Conservation (phyloP, 208 protist genomes). For the Acanthamoeba divionensis region DNA sequence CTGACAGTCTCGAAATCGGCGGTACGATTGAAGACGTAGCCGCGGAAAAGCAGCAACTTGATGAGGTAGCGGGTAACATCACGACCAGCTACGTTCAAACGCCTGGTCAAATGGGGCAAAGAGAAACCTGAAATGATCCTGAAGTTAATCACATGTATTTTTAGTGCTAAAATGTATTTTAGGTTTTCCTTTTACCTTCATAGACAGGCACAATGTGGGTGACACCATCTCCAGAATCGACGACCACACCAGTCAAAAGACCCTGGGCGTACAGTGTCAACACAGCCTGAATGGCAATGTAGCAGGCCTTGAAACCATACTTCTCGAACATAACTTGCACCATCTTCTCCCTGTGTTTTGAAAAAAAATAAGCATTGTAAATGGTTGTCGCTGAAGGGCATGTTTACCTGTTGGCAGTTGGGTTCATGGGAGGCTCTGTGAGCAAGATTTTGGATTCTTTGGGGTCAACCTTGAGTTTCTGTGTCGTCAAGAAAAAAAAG, state of each 20-base stretch:
- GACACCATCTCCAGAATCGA: constrained; percentile 97
- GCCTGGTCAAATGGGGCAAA: constrained; percentile 81
- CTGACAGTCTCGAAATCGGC: constrained; percentile 94
- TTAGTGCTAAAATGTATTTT: too few relatives aligned
- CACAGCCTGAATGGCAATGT: constrained; percentile 89
- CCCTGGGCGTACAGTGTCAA: constrained; percentile 94
- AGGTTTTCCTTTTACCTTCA: too few relatives aligned
- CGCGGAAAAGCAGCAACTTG: constrained; percentile 87
- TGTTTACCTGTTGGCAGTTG: constrained; percentile 88
- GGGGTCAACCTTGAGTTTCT: constrained; percentile 74
- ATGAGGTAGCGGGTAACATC: constrained; percentile 95
- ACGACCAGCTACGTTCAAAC: constrained; percentile 94
- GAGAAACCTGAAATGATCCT: too few relatives aligned
- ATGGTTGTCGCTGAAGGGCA: constrained; percentile 66
- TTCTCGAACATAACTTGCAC: constrained; percentile 95
- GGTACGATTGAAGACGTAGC: constrained; percentile 92
- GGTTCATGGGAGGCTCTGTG: constrained; percentile 95
- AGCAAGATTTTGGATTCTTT: constrained; percentile 89
- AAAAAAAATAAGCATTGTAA: background rate
- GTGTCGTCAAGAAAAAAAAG: constrained; percentile 1
- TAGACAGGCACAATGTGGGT: constrained; percentile 97
- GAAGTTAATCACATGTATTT: too few relatives aligned
- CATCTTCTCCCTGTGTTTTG: constrained; percentile 89
- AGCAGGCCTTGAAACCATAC: constrained; percentile 91
- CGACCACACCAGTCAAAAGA: constrained; percentile 94